Percentiles rank a stretch among this genome's conserved stretches.
Evolutionary conservation across 495 filamentous ascomycete genomes (phyloP).

Genomic region (Tricharina praecox): DNA sequence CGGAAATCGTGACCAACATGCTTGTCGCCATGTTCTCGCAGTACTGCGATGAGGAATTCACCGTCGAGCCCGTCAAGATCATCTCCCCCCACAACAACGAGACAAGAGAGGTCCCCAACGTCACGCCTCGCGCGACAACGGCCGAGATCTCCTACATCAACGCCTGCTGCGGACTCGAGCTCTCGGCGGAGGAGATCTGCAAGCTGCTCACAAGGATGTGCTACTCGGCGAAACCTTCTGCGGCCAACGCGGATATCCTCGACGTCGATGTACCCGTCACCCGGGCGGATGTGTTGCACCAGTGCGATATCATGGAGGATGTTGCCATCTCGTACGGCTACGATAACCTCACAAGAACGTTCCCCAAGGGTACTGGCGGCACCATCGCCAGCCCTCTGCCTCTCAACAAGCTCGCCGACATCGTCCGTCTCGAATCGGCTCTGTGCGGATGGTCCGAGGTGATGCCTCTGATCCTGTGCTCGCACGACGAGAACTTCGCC

Average conservation of each 20-base stretch:
- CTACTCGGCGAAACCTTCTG: constrained; percentile 54
- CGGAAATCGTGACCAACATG: constrained; percentile 87
- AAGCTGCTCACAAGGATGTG: constrained; percentile 73
- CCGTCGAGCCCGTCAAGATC: constrained; percentile 81
- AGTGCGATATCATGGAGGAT: constrained; percentile 98
- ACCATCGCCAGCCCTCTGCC: constrained; percentile 74
- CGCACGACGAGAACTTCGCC: constrained; percentile 93
- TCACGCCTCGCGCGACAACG: constrained; percentile 54
- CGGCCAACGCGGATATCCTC: constrained; percentile 44
- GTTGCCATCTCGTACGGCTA: constrained; percentile 90
- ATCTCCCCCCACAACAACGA: constrained; percentile 78
- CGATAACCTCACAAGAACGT: constrained; percentile 72
- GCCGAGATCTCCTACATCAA: constrained; percentile 88
- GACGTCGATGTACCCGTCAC: constrained; percentile 73
- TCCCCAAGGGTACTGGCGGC: constrained; percentile 64
- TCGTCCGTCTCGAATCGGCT: constrained; percentile 74
- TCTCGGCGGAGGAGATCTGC: constrained; percentile 55
- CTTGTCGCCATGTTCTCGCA: constrained; percentile 94
- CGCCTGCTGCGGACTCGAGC: constrained; percentile 64
- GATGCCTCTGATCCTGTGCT: constrained; percentile 91
- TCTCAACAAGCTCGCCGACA: constrained; percentile 88
- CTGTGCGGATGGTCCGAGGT: constrained; percentile 96
- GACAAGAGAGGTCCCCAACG: constrained; percentile 60
- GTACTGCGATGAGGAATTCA: constrained; percentile 77
- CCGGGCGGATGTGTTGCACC: constrained; percentile 84